Conservation (phyloP, 352 stramenopile genomes). For the Pythium oligandrum region DNA sequence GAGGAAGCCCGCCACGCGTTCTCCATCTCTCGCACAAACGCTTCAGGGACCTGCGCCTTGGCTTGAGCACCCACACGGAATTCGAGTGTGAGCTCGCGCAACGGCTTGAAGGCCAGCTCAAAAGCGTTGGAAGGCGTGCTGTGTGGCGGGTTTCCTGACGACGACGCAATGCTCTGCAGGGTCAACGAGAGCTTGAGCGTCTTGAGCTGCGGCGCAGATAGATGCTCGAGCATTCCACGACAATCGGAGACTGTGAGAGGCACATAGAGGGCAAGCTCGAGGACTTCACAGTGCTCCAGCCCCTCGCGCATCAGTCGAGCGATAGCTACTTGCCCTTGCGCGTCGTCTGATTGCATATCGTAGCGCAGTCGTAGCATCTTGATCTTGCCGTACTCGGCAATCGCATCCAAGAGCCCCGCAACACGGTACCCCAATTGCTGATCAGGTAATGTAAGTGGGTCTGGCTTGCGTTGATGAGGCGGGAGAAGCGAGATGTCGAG, state of each 20-base stretch:
- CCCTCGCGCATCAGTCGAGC: slow-evolving; percentile 36
- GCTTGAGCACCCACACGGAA: no score
- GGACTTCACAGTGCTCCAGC: slow-evolving; percentile 34
- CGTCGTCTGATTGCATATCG: slow-evolving; percentile 11
- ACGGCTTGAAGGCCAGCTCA: slow-evolving; percentile 8
- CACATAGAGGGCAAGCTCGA: slow-evolving; percentile 27
- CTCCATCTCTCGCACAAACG: slow-evolving; percentile 16
- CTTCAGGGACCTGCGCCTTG: slow-evolving; percentile 16
- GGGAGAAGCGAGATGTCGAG: slow-evolving; percentile 35
- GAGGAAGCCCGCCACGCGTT: slow-evolving; percentile 15
- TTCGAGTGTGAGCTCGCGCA: background rate
- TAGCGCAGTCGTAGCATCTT: slow-evolving; percentile 18
- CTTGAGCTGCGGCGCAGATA: slow-evolving; percentile 13
- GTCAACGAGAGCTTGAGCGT: slow-evolving; percentile 23
- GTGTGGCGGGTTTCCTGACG: no score
- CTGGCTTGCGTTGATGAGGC: slow-evolving; percentile 6
- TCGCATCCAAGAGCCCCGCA: slow-evolving; percentile 17
- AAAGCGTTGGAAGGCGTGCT: no score
- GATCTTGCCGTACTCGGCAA: slow-evolving; percentile 22
- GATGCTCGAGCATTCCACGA: slow-evolving; percentile 10
- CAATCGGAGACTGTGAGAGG: slow-evolving; percentile 19
- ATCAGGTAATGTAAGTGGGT: slow-evolving; percentile 2
- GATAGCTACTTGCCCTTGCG: slow-evolving; percentile 14
- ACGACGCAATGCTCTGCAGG: background rate
- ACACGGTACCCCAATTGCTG: slow-evolving; percentile 16